Evolutionary conservation across 2,329 filamentous ascomycete genomes (phyloP), one percentile per base, ranked within the genome.

Genomic region (Claviceps africana): DNA sequence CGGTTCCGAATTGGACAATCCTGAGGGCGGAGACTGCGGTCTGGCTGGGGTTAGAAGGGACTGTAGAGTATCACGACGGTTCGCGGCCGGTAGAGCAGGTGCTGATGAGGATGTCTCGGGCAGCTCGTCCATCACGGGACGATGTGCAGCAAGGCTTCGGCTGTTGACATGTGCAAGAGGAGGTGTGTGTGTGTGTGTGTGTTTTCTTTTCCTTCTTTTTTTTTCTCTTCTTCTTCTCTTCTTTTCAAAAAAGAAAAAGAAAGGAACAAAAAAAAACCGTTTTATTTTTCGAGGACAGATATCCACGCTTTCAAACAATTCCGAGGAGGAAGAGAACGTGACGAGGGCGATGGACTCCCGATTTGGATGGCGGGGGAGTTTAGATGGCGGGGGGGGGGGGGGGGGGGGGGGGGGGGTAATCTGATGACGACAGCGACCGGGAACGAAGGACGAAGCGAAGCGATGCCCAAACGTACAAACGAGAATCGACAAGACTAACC

Each of bases 91-190:
- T 54, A 64, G 57, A 54, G 59, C 64, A 56, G 50, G 49, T 28
- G 42, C 21, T 50, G 47, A 43, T 37, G 62, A 59, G 56, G 58
- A 55, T 52, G 56, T 54, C 52, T 60, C 55, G 45, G 60, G 58
- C 68, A 71, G 68, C 67, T 70, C 67, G 75, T 76, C 74, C 76
- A 78, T 78, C 66, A 73, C 72, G 72, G 69, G 66, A 62, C 64
- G 62, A 62, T 44, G 45, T 33, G 30, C 57, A 64, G 60, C 59
- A 52, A 15, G n/a, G n/a, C n/a, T n/a, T n/a, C n/a, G n/a, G n/a
- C n/a, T n/a, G n/a, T n/a, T n/a, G n/a, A n/a, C n/a, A n/a, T n/a
- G n/a, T n/a, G n/a, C n/a, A n/a, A n/a, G n/a, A n/a, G n/a, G n/a
- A n/a, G n/a, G n/a, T n/a, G n/a, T n/a, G n/a, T n/a, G n/a, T n/a